A percentile compares a stretch with the other conserved stretches of the same genome.
These are phyloP conservation scores for Sabuloglossum arenarium DNA, from an alignment of 495 filamentous ascomycete species.

Conservation along the genomic window DNA sequence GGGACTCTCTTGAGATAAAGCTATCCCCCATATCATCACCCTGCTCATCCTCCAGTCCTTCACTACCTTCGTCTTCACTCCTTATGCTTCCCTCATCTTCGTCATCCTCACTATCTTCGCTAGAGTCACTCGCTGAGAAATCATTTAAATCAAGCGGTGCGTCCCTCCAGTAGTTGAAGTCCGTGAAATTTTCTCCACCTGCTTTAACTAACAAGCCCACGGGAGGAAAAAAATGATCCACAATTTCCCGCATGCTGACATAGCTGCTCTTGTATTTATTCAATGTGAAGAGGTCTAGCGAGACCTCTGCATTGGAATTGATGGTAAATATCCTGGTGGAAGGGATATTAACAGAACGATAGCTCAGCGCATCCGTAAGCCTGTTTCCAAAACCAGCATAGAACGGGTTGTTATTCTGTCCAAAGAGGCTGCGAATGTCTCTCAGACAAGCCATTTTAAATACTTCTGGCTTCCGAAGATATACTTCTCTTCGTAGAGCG, in stretches of 20 bases:
- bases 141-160: constrained; percentile 51
- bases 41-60: constrained; percentile 2
- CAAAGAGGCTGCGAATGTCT: constrained; percentile 79
- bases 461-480: constrained; percentile 88
- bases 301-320: constrained; percentile 93
- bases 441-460: constrained; percentile 98
- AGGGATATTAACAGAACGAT: constrained; percentile 87
- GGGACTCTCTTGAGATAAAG: constrained; percentile 1
- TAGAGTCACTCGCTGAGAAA: constrained; percentile 56
- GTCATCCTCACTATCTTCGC: constrained; percentile 19
- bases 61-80: constrained; percentile 7
- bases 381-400: constrained; percentile 96
- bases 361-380: constrained; percentile 88
- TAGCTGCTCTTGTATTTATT: constrained; percentile 96
- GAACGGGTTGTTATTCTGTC: constrained; percentile 61
- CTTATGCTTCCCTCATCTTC: constrained; percentile 7
- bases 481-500: constrained; percentile 83
- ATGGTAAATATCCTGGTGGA: constrained; percentile 93
- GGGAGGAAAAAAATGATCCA: constrained; percentile 93
- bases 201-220: constrained; percentile 52
- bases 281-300: constrained; percentile 70
- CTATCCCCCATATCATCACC: constrained; percentile 1
- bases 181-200: constrained; percentile 70
- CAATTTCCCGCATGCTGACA: constrained; percentile 83
- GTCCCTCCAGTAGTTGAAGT: constrained; percentile 78